Evolutionary conservation across 768 basidiomycete species (phyloP).

Genomic region (Russula compacta): DNA sequence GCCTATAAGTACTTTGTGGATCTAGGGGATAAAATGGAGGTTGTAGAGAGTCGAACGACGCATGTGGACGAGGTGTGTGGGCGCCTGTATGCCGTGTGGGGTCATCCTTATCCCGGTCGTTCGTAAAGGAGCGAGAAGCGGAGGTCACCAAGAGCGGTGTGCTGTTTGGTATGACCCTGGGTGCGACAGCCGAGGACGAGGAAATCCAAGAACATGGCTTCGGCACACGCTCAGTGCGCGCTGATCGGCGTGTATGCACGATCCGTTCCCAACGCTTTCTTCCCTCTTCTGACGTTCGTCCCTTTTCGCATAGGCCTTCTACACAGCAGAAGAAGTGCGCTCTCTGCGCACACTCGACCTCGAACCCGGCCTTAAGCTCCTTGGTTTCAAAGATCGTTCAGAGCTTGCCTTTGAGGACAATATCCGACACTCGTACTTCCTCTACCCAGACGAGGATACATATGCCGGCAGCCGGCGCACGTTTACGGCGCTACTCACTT

Average conservation of each 20-base stretch:
- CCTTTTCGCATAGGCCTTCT: conserved; percentile 53
- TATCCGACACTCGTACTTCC: conserved; percentile 82
- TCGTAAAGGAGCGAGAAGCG: conserved; percentile 27
- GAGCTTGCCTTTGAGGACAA: conserved; percentile 81
- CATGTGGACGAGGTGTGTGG: conserved; percentile 66
- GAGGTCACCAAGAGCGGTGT: conserved; percentile 31
- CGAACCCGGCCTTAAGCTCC: conserved; percentile 78
- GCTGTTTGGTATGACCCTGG: conserved; percentile 35
- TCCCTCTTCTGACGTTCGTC: conserved; percentile 2
- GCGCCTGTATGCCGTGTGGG: background rate
- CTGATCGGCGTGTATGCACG: conserved; percentile 40
- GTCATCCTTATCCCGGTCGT: background rate
- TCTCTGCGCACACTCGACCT: conserved; percentile 76
- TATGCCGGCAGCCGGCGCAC: conserved; percentile 90
- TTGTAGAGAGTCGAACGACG: conserved; percentile 57
- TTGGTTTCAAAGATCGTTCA: conserved; percentile 77
- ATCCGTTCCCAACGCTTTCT: conserved; percentile 13
- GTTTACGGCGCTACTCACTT: conserved; percentile 77
- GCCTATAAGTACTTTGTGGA: conserved; percentile 77
- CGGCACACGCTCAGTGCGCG: conserved; percentile 32
- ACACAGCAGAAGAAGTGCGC: conserved; percentile 72
- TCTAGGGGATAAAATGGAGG: conserved; percentile 67
- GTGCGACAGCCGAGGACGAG: conserved; percentile 28
- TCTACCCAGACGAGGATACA: conserved; percentile 85
- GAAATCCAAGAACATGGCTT: conserved; percentile 31